Base-by-base conservation (phyloP, 75 land plant species). In the Isoetes taiwanensis region DNA sequence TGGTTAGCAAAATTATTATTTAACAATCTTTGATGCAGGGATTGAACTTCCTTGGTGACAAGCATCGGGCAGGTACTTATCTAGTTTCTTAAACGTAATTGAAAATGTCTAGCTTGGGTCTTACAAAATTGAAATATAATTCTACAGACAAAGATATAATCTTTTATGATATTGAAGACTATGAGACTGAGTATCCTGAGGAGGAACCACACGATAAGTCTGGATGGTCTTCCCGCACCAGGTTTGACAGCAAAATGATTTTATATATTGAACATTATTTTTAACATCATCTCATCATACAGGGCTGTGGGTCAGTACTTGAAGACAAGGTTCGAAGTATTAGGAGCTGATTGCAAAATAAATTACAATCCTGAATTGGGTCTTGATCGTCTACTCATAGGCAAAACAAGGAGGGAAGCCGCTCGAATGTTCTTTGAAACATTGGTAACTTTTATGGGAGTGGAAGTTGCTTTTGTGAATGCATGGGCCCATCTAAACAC, bases 401-500 rank as follows among this genome's bases (percentile, higher is more conserved):
- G 83, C 1, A 91, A 84, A 73, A 72, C 80, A 42, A 76, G 95
- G 16, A 86, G 78, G 56, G 97, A 91, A 75, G 93, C 97, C 50
- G 82, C 97, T 12, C 73, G 97, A 11, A 80, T 91, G 94, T 91
- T 91, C 72, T 91, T 91, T 68, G 97, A 91, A 58, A 81, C 87
- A 11, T 64, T 91, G 97, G 97, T 91, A 41, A 27, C 17, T 34
- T 52, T 39, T 37, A 37, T 37, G 9, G 39, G n/a, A n/a, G n/a
- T n/a, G n/a, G n/a, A n/a, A n/a, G n/a, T n/a, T n/a, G n/a, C n/a
- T n/a, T n/a, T n/a, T n/a, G n/a, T n/a, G n/a, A n/a, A n/a, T n/a
- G n/a, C n/a, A n/a, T n/a, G n/a, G n/a, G n/a, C n/a, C n/a, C n/a
- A n/a, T n/a, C n/a, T n/a, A n/a, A n/a, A n/a, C n/a, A n/a, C n/a